Base-by-base conservation (phyloP, 768 basidiomycete species). In the Basidioascus undulatus region DNA sequence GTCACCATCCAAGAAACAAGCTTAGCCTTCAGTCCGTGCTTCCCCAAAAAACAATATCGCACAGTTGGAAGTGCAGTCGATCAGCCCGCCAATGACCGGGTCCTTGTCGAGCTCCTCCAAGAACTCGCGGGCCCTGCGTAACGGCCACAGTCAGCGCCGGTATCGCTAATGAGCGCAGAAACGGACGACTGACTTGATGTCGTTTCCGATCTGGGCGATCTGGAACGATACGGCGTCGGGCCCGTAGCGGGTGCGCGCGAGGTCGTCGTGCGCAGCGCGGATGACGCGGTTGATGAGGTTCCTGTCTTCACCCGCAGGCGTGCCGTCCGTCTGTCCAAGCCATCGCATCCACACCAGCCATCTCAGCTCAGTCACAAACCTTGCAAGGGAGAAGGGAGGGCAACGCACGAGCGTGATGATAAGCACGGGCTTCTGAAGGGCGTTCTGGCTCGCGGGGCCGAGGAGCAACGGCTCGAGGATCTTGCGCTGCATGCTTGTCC, bases 401-500 rank as follows among this genome's bases (percentile, higher is more conserved):
- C 52, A 47, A 33, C 50, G 47, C 3, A 52, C 52, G 35, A 58
- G 52, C 21, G 45, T 42, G 30, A 64, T 58, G 40, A 62, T 51
- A 10, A 64, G 45, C 6, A 62, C 49, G 2, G 62, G 62, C 54
- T 64, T 64, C 47, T 57, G 51, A 10, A 64, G 48, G 15, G 38
- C 26, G 20, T 49, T 46, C 9, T 44, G 27, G 25, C 54, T 44
- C 24, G 57, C 59, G 8, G 60, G 61, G 19, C 57, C 59, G 10
- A 61, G 44, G 1, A 64, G 51, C 15, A 64, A 47, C 23, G 61
- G 62, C 45, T 59, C 53, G 16, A 64, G 46, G 41, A 64, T 48
- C 53, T 62, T 62, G 26, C 51, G 43, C 35, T 57, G 51, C 24
- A 64, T 41, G 2, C 51, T 47, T 10, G 60, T 62, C 19, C 61